A percentile compares a stretch with the other conserved stretches of the same genome.
These are phyloP conservation scores for Anethum foeniculum DNA, from an alignment of 140 eudicot species.

Conservation along the genomic window DNA sequence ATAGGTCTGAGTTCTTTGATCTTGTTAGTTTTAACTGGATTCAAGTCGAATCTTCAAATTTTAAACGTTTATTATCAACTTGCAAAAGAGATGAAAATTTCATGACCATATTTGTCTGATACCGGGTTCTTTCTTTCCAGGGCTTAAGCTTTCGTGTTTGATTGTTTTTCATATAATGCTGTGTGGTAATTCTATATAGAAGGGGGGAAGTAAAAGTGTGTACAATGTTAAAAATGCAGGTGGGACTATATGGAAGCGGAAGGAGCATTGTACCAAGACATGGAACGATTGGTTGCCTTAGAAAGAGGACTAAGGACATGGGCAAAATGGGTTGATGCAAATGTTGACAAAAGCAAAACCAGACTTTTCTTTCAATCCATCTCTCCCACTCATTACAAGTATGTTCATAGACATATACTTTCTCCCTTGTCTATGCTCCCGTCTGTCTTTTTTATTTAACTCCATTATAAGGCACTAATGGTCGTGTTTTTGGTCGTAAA, in stretches of 20 bases:
- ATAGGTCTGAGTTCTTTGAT: neutral
- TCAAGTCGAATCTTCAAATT: neutral
- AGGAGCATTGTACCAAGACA: constrained; percentile 52
- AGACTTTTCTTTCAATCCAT: constrained; percentile 69
- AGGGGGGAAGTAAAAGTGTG: neutral
- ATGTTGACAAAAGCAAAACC: constrained; percentile 39
- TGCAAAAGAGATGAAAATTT: neutral
- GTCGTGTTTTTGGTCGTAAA: neutral
- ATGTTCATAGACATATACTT: constrained; percentile 11
- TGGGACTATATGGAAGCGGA: constrained; percentile 83
- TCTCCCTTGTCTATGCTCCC: neutral
- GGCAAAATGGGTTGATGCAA: constrained; percentile 82
- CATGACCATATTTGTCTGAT: neutral
- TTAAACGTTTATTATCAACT: neutral
- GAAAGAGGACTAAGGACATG: constrained; percentile 73
- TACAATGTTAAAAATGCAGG: constrained; percentile 34
- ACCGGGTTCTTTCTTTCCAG: too few relatives aligned
- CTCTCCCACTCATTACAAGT: constrained; percentile 94
- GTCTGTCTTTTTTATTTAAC: neutral
- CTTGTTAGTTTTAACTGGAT: neutral
- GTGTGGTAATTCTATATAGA: neutral
- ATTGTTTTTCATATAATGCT: neutral
- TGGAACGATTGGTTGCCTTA: constrained; percentile 65
- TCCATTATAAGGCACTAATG: neutral
- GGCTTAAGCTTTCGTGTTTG: neutral